Percentiles rank a stretch among this genome's conserved stretches.
phyloP scores from a whole-genome alignment of 2,329 filamentous ascomycete species.

The Monosporascus sp. region DNA sequence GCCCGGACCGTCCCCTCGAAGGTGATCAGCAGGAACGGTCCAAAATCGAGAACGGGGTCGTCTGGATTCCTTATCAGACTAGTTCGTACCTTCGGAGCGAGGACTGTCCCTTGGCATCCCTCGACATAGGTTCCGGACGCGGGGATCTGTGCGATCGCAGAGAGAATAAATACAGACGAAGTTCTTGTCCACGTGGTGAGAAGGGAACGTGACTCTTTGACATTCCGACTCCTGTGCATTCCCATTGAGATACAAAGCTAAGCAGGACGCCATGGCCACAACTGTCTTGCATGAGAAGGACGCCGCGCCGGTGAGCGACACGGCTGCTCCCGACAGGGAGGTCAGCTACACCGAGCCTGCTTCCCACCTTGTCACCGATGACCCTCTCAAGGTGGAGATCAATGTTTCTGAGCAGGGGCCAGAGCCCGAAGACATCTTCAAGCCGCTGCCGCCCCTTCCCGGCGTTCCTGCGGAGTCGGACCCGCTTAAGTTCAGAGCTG shows the following conservation, averaged over 20 bases:
- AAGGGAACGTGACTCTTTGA: too few relatives aligned
- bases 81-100: not conserved
- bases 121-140: not conserved
- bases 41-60: too few relatives aligned
- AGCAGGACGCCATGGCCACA: not conserved
- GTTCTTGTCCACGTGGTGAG: not conserved
- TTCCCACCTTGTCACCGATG: constrained; percentile 1
- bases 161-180: not conserved
- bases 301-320: not conserved
- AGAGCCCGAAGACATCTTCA: constrained; percentile 28
- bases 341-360: constrained; percentile 1
- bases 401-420: not conserved
- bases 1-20: too few relatives aligned
- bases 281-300: not conserved
- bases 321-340: not conserved
- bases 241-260: too few relatives aligned
- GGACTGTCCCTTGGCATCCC: not conserved
- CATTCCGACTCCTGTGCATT: too few relatives aligned
- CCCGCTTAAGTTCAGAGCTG: constrained; percentile 47
- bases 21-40: too few relatives aligned
- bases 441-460: constrained; percentile 31
- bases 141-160: not conserved
- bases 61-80: too few relatives aligned
- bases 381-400: not conserved
- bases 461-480: constrained; percentile 28